These are phyloP conservation scores for Monosporozyma aquatica DNA, from an alignment of 805 yeast genomes.

Conservation along the genomic window DNA sequence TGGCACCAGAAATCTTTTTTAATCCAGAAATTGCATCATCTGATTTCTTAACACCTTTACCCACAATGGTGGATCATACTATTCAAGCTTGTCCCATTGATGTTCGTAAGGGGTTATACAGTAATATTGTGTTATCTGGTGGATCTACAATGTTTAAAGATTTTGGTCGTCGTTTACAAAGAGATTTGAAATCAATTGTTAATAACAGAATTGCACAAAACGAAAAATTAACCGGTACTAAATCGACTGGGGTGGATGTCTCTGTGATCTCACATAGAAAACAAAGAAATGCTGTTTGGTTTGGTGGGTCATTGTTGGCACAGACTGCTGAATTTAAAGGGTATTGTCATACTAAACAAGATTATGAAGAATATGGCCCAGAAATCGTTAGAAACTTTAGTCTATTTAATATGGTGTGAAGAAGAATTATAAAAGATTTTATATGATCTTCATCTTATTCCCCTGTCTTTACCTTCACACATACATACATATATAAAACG, in stretches of 20 bases:
- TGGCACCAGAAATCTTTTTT: conserved; percentile 98
- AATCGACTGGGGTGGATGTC: conserved; percentile 90
- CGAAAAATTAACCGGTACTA: conserved; percentile 64
- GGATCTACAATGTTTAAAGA: conserved; percentile 99
- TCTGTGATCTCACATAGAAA: conserved; percentile 95
- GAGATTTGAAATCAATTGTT: conserved; percentile 82
- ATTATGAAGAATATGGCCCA: conserved; percentile 97
- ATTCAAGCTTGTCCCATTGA: conserved; percentile 95
- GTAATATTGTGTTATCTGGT: conserved; percentile 91
- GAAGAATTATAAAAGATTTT: not conserved
- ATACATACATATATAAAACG: too few species aligned
- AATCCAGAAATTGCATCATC: conserved; percentile 95
- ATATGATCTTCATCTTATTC: not conserved
- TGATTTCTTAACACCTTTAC: conserved; percentile 91
- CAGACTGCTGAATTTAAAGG: conserved; percentile 95
- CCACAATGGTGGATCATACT: conserved; percentile 90
- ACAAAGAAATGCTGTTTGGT: conserved; percentile 99
- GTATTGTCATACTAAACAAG: conserved; percentile 94
- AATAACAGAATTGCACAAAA: conserved; percentile 78
- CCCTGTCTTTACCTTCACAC: not conserved
- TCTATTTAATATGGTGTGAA: conserved; percentile 75
- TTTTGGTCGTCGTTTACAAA: conserved; percentile 93
- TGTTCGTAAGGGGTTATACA: conserved; percentile 92
- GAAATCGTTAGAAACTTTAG: conserved; percentile 95
- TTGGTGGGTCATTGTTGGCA: conserved; percentile 94